Percentiles rank a stretch among this genome's conserved stretches.
These are phyloP conservation scores for Apiotrichum sp. DNA, from an alignment of 1,284 basidiomycete species.

Conservation along the genomic window DNA sequence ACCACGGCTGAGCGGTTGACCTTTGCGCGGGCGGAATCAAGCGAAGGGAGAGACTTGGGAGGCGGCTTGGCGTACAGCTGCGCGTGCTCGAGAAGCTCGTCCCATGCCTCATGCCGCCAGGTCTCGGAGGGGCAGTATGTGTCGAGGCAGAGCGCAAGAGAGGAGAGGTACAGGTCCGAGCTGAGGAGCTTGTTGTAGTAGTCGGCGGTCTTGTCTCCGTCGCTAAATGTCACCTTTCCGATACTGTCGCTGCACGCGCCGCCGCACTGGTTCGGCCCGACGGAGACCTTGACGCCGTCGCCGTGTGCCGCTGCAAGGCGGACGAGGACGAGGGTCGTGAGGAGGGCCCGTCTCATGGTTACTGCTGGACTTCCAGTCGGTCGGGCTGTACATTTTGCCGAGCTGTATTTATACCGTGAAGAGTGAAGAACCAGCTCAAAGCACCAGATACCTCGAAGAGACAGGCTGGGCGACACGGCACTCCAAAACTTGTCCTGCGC, in stretches of 20 bases:
- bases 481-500: too few species aligned
- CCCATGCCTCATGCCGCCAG: slow-evolving; percentile 1
- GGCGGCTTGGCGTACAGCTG: not conserved
- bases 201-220: not conserved
- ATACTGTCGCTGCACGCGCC: not conserved
- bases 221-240: not conserved
- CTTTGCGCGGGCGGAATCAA: not conserved
- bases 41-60: not conserved
- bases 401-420: too few species aligned
- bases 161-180: slow-evolving; percentile 6
- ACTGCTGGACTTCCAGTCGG: too few species aligned
- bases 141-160: slow-evolving; percentile 14
- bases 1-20: too few species aligned
- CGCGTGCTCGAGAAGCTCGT: not conserved
- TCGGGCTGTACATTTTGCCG: too few species aligned
- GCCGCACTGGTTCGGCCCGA: not conserved
- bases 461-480: too few species aligned
- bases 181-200: not conserved
- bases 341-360: too few species aligned
- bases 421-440: not conserved
- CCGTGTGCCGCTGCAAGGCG: too few species aligned
- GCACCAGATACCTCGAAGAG: too few species aligned
- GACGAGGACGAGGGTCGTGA: too few species aligned
- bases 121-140: slow-evolving; percentile 12
- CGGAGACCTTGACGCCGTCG: too few species aligned